Percentiles rank a stretch among this genome's conserved stretches.
Evolutionary conservation across 129 eudicot genomes (phyloP).

Genomic region (Lactuca saligna): DNA sequence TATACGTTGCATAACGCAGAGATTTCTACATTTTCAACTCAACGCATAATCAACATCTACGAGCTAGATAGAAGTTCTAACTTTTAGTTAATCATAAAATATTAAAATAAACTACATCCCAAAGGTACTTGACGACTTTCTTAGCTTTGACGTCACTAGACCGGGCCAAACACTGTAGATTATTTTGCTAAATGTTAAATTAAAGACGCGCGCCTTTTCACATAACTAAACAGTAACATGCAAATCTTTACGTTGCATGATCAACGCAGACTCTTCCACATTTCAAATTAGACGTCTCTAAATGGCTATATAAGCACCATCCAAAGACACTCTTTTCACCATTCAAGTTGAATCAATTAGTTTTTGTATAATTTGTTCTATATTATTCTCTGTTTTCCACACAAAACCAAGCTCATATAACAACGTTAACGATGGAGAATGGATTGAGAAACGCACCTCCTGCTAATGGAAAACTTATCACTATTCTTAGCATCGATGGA

Average conservation of each 20-base stretch:
- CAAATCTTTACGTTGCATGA: background rate
- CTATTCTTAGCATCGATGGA: conserved; percentile 63
- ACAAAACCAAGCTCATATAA: background rate
- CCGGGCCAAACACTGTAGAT: background rate
- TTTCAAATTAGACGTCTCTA: background rate
- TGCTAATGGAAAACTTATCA: conserved; percentile 38
- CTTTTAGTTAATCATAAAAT: no score
- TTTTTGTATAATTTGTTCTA: background rate
- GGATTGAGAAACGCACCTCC: conserved; percentile 3
- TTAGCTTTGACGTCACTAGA: background rate
- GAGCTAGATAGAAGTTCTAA: background rate
- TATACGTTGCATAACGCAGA: background rate
- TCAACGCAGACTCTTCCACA: background rate
- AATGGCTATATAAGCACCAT: background rate
- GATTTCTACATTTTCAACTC: background rate
- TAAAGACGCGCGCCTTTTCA: background rate
- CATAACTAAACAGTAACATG: background rate
- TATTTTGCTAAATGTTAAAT: background rate
- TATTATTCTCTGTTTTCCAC: background rate
- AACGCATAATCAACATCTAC: background rate
- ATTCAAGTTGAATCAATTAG: background rate
- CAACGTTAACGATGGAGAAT: conserved; percentile 17
- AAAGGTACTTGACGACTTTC: background rate
- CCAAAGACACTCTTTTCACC: background rate
- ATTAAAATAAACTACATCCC: background rate